A percentile compares a stretch with the other conserved stretches of the same genome.
phyloP scores from a whole-genome alignment of 805 yeast species.

The Debaryomyces maramus region DNA sequence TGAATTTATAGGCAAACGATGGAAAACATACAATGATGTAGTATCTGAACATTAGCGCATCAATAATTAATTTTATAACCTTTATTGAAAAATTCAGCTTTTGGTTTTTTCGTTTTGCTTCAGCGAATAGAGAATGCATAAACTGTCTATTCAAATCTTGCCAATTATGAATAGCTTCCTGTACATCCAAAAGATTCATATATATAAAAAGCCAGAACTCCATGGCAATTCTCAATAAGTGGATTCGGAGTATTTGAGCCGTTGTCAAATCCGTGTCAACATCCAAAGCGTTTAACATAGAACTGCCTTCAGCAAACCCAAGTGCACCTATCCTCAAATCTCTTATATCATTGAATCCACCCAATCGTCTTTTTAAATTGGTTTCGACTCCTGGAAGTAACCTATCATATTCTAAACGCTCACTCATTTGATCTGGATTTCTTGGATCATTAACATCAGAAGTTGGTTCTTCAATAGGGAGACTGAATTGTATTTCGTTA shows the following conservation, averaged over 20 bases:
- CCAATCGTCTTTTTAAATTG: not conserved
- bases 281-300: constrained; percentile 14
- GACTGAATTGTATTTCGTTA: not conserved
- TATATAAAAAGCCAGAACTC: constrained; percentile 6
- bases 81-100: constrained; percentile 6
- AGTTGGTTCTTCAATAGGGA: not conserved
- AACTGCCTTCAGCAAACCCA: constrained; percentile 4
- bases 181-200: not conserved
- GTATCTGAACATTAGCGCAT: constrained; percentile 5
- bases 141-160: constrained; percentile 5
- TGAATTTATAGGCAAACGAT: constrained; percentile 7
- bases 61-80: constrained; percentile 4
- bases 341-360: not conserved
- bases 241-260: constrained; percentile 16
- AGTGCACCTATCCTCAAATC: constrained; percentile 1
- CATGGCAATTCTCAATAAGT: constrained; percentile 16
- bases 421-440: not conserved
- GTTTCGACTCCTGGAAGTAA: not conserved
- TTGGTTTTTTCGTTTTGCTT: constrained; percentile 6
- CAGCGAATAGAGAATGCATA: constrained; percentile 7
- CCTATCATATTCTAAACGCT: not conserved
- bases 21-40: constrained; percentile 9
- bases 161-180: not conserved
- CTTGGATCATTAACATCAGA: not conserved
- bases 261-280: constrained; percentile 16